These are phyloP conservation scores for Bifiguratus adelaidae DNA, from an alignment of 192 early-diverging fungal genomes.

Conservation along the genomic window DNA sequence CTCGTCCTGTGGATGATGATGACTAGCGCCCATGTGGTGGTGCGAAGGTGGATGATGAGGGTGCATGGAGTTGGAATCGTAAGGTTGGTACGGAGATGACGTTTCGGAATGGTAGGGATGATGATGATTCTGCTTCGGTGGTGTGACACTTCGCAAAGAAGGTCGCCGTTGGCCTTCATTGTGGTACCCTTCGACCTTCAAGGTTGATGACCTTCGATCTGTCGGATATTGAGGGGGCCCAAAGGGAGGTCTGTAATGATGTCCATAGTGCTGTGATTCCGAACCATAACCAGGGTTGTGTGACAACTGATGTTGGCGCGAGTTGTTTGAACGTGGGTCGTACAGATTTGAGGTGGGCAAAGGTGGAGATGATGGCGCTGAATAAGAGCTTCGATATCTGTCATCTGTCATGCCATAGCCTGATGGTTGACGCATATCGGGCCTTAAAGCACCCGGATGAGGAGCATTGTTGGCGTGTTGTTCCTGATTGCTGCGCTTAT, in stretches of 20 bases:
- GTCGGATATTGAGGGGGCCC: not conserved
- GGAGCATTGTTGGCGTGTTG: constrained; percentile 10
- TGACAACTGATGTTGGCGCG: constrained; percentile 5
- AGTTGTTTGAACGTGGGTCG: constrained; percentile 5
- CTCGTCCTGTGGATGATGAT: not conserved
- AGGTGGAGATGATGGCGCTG: constrained; percentile 30
- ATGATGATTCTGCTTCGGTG: too few species aligned
- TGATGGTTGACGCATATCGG: too few species aligned
- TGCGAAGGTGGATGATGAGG: constrained; percentile 4
- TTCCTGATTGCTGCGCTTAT: not conserved
- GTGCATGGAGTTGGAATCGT: not conserved
- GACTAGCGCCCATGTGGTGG: constrained; percentile 3
- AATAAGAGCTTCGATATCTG: constrained; percentile 31
- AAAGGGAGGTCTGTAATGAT: not conserved
- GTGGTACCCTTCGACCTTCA: too few species aligned
- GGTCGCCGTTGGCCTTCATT: too few species aligned
- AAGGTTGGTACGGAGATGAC: not conserved
- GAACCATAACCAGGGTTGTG: constrained; percentile 13
- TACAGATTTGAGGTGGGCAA: constrained; percentile 10
- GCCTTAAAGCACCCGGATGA: too few species aligned
- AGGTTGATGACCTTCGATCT: too few species aligned
- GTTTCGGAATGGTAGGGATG: constrained; percentile 6
- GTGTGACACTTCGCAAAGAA: too few species aligned
- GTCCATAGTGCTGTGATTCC: too few species aligned
- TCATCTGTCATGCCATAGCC: too few species aligned